Evolutionary conservation across 345 rosid species (phyloP).

Genomic region (Salix viminalis): DNA sequence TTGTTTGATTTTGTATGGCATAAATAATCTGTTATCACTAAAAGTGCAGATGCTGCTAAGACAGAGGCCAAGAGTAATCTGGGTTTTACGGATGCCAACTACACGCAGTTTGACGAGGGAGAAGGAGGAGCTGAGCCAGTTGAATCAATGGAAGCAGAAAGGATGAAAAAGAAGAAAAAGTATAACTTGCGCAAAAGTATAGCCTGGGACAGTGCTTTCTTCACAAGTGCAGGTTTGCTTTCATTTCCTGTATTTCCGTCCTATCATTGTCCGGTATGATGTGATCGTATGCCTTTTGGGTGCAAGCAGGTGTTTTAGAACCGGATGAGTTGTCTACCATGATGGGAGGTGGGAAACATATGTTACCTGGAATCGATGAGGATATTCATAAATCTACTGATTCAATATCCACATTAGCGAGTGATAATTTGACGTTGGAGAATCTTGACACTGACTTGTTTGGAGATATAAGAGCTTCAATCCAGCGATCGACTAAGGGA

Average conservation of each 20-base stretch:
- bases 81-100: too few species aligned
- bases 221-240: conserved; percentile 74
- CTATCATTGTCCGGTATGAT: background rate
- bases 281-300: background rate
- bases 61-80: too few species aligned
- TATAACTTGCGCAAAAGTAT: conserved; percentile 76
- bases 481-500: conserved; percentile 49
- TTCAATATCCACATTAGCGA: conserved; percentile 65
- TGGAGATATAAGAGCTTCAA: conserved; percentile 76
- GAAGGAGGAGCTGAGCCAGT: conserved; percentile 34
- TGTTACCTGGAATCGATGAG: conserved; percentile 65
- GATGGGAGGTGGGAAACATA: conserved; percentile 41
- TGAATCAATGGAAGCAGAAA: conserved; percentile 38
- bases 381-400: conserved; percentile 63
- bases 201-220: conserved; percentile 95
- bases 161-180: conserved; percentile 39
- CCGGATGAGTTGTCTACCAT: conserved; percentile 80
- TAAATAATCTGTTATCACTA: too few species aligned
- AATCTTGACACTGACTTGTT: conserved; percentile 51
- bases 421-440: conserved; percentile 53
- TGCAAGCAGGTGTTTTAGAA: conserved; percentile 64
- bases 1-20: too few species aligned
- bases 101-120: background rate
- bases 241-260: background rate
- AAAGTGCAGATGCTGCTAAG: too few species aligned